Conservation (phyloP, 164 flowering plant species). For the Vitis cinerea region DNA sequence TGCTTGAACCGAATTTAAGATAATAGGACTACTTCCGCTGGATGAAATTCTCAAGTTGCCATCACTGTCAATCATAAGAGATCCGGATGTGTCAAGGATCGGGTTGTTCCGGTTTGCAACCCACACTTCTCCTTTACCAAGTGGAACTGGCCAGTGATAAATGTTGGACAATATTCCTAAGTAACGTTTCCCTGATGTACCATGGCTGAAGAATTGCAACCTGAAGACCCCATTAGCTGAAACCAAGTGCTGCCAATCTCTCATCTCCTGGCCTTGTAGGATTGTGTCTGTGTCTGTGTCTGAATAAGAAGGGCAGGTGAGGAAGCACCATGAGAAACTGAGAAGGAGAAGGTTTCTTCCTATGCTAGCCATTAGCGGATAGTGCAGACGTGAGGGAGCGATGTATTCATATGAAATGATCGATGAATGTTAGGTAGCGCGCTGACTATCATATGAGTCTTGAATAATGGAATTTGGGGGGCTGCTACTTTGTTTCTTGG, state of each 20-base stretch:
- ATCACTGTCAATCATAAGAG: conserved; percentile 6
- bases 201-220: conserved; percentile 13
- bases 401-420: no score
- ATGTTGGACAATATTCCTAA: conserved; percentile 9
- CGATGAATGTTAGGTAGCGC: no score
- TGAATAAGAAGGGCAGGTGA: not conserved
- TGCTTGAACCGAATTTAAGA: not conserved
- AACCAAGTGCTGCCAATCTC: conserved; percentile 6
- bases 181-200: not conserved
- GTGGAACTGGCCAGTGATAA: not conserved
- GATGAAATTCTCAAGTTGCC: conserved; percentile 11
- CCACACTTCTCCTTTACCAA: not conserved
- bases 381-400: no score
- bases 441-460: no score
- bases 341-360: no score
- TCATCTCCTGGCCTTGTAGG: conserved; percentile 11
- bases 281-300: not conserved
- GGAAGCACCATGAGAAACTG: no score
- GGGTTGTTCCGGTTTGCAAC: conserved; percentile 21
- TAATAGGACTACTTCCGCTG: not conserved
- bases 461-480: no score
- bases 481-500: no score
- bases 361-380: no score
- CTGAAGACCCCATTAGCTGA: conserved; percentile 13
- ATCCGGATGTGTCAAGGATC: not conserved